Percentiles rank a stretch among this genome's conserved stretches.
Evolutionary conservation across 2,329 filamentous ascomycete genomes (phyloP).

Genomic region (Colletotrichum echinochloae): DNA sequence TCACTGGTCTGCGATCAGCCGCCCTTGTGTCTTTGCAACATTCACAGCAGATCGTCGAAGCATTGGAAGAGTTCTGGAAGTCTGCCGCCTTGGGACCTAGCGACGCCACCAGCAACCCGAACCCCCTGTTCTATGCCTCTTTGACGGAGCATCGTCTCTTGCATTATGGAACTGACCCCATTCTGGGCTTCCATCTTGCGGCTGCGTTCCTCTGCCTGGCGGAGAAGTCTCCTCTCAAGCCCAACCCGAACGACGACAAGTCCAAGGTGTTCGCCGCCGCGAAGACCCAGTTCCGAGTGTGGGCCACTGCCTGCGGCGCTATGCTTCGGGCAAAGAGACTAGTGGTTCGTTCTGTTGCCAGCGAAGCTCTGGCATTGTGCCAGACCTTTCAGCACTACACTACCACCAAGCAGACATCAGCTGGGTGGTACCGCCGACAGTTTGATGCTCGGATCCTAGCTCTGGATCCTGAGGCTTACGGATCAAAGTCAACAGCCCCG

Average conservation of each 20-base stretch:
- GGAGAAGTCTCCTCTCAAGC: constrained; percentile 54
- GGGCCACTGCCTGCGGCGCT: constrained; percentile 51
- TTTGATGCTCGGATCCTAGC: constrained; percentile 54
- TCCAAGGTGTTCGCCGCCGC: constrained; percentile 51
- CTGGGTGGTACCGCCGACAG: constrained; percentile 57
- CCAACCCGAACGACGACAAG: constrained; percentile 38
- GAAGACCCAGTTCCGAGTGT: constrained; percentile 59
- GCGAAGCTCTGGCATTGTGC: constrained; percentile 64
- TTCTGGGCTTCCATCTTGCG: constrained; percentile 69
- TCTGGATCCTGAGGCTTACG: constrained; percentile 59
- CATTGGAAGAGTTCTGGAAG: constrained; percentile 51
- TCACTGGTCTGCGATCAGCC: constrained; percentile 52
- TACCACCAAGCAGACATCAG: constrained; percentile 46
- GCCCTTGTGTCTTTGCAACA: constrained; percentile 51
- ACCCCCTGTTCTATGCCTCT: constrained; percentile 55
- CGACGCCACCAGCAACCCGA: constrained; percentile 47
- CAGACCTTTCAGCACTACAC: constrained; percentile 61
- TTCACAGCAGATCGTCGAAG: constrained; percentile 41
- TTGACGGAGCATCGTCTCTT: constrained; percentile 53
- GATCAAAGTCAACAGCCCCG: constrained; percentile 49
- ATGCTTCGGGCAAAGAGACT: constrained; percentile 50
- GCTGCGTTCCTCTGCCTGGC: constrained; percentile 55
- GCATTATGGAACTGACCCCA: constrained; percentile 63
- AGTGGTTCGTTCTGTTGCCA: constrained; percentile 58
- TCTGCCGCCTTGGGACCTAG: constrained; percentile 47